Base-by-base conservation (phyloP, 208 protist species). In the Wallacemonas sp. region DNA sequence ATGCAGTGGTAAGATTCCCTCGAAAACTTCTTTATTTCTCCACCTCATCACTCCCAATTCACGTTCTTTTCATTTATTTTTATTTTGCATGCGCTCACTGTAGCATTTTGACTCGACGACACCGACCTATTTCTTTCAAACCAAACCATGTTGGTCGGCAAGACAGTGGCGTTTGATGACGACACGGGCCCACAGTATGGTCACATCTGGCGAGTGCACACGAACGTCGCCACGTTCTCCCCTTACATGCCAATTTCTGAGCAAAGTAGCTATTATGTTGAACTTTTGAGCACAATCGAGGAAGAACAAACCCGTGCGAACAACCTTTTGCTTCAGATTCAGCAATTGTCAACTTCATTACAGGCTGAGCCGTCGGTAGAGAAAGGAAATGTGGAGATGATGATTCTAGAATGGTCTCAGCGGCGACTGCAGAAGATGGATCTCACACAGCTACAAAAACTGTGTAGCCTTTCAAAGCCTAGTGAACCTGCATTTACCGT, bases 401-500 rank as follows among this genome's bases (percentile, higher is more conserved):
- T 39, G 51, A 58, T 58, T n/a, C 30, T 58, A 2, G 51, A 58
- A 21, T 58, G 51, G 51, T 14, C 31, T 19, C 51, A 58, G 21
- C 51, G 31, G n/a, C 51, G 51, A 8, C 51, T 58, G 4, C 30
- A 58, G 51, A 58, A 58, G 24, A 39, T 58, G 17, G 51, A 58
- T 15, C 11, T 19, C 5, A 8, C 9, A 21, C 31, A 58, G 4
- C 26, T 58, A 19, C 17, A 58, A n/a, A 33, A 33, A 21, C 30
- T 39, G 0, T 58, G 51, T 31, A 41, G 28, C n/a, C 51, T 58
- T 58, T 41, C 51, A n/a, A 58, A 58, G 41, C 51, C 51, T 39
- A 14, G 9, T 4, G 51, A 58, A 39, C 51, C 51, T 6, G 41
- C 51, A 22, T 58, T 58, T 21, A 58, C 51, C 6, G 22, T 58